A percentile compares a stretch with the other conserved stretches of the same genome.
Evolutionary conservation across 495 filamentous ascomycete species (phyloP).

Genomic region (Friedmanniomyces simplex): DNA sequence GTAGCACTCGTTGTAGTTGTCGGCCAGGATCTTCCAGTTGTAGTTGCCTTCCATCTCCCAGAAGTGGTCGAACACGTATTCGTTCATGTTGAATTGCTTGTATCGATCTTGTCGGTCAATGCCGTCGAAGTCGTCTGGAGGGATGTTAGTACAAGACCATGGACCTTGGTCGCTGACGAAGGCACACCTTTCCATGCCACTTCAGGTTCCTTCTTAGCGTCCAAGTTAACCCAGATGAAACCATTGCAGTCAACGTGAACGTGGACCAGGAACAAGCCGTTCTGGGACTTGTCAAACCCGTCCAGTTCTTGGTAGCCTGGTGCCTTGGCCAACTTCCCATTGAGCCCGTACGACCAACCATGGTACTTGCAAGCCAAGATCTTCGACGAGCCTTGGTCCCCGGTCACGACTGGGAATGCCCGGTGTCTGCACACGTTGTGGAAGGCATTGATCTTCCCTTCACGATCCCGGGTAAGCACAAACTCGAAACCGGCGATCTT

Average conservation of each 20-base stretch:
- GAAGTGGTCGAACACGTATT: conserved; percentile 39
- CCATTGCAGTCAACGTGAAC: conserved; percentile 39
- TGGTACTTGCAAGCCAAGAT: conserved; percentile 52
- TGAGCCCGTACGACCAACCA: conserved; percentile 51
- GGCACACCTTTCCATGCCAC: conserved; percentile 30
- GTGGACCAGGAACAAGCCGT: conserved; percentile 39
- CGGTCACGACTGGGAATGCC: conserved; percentile 45
- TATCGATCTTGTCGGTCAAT: conserved; percentile 33
- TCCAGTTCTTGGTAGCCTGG: conserved; percentile 44
- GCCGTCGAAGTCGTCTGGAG: conserved; percentile 28
- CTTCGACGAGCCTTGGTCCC: conserved; percentile 37
- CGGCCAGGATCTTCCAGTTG: conserved; percentile 45
- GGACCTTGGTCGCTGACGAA: not conserved
- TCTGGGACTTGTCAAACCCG: conserved; percentile 46
- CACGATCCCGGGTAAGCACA: conserved; percentile 39
- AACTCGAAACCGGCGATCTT: conserved; percentile 41
- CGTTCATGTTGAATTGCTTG: conserved; percentile 35
- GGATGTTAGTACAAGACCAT: not conserved
- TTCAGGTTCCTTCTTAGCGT: conserved; percentile 34
- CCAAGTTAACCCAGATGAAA: conserved; percentile 45
- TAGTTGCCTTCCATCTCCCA: conserved; percentile 38
- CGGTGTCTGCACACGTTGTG: conserved; percentile 51
- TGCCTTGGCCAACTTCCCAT: conserved; percentile 47
- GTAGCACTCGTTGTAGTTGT: conserved; percentile 46
- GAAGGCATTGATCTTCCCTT: conserved; percentile 45